Base-by-base conservation (phyloP, 768 basidiomycete genomes). In the Rhizopogon vinicolor region DNA sequence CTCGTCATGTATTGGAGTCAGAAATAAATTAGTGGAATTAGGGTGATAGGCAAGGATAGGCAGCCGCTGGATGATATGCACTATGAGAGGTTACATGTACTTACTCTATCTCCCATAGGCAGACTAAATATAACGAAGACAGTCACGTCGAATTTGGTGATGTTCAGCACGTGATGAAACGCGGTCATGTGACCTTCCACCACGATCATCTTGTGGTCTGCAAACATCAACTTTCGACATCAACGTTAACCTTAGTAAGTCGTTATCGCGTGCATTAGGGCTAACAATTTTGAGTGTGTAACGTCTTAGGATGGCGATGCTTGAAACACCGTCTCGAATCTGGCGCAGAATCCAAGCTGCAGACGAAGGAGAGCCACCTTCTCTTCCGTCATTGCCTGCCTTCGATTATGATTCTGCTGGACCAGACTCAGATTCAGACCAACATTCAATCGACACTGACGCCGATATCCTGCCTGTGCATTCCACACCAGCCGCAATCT, bases 301-400 rank as follows among this genome's bases (percentile, higher is more conserved):
- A 46, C 25, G 31, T 56, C 25, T 22, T 13, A 41, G 28, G 72
- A 77, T 84, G 63, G 76, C 76, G 14, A 69, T 81, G 71, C 75
- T 84, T 28, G 91, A 93, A 70, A 93, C 91, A 14, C 91, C 91
- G 0, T 93, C 91, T 25, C 78, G 90, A 43, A 85, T 93, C 64
- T 89, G 86, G 87, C 80, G 91, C 29, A 81, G 91, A 44, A 91
- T 93, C 50, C 83, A 93, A 68, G 85, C 80, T 0, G 74, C 80
- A n/a, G 86, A 91, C 61, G 82, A 84, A 57, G 70, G 75, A 59
- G 89, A 91, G 59, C 87, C 92, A 76, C 87, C 91, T 9, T 93
- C 91, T 31, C 74, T 93, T 2, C 91, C 91, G 2, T 89, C 89
- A 3, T 69, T 92, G 12, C 87, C 89, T 7, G 75, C 64, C 1